Evolutionary conservation across 225 moss, liverwort and hornwort species (phyloP), one percentile per base, ranked within the genome.

Genomic region (Climacium dendroides): DNA sequence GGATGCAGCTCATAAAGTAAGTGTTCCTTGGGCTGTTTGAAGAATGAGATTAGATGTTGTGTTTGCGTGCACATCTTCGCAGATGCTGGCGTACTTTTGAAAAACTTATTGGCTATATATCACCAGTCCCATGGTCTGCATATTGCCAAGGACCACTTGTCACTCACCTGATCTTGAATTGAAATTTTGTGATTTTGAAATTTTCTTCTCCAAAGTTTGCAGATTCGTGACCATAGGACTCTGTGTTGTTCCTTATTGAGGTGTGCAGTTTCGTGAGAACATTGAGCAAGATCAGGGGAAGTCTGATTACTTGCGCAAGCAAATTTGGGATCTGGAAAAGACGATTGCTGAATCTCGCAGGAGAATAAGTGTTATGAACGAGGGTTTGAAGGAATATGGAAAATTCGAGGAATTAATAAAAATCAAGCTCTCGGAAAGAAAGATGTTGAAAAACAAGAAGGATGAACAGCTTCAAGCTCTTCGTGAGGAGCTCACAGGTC

Each of bases 1-100:
- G 90, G 99, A 99, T 80, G 91, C 96, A 81, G 96, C 99, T 91
- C 93, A 92, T 81, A 99, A 95, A 96, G 98, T 99, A 94, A 66
- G 85, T 60, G 64, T 84, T 80, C 50, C 28, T 63, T 84, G 39
- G 80, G 50, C 71, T 26, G 34, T 64, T 78, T 81, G 48, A 82
- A 80, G 87, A 65, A 19, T 63, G 71, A 81, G 57, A 57, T n/a
- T 39, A 78, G 58, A 57, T 86, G 4, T 71, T 63, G 58, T 72
- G 48, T 64, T 48, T 81, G 88, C 81, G 63, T 57, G 64, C 48
- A 67, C 34, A 61, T 82, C 22, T 39, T 79, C 57, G 80, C 63
- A 80, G 77, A 41, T 84, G 48, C 83, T 90, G 59, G 10, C 54
- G 30, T 76, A n/a, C 41, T 86, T 85, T 66, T 71, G 70, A 35